Evolutionary conservation across 257 asterid species (phyloP).

Genomic region (Vinca minor): DNA sequence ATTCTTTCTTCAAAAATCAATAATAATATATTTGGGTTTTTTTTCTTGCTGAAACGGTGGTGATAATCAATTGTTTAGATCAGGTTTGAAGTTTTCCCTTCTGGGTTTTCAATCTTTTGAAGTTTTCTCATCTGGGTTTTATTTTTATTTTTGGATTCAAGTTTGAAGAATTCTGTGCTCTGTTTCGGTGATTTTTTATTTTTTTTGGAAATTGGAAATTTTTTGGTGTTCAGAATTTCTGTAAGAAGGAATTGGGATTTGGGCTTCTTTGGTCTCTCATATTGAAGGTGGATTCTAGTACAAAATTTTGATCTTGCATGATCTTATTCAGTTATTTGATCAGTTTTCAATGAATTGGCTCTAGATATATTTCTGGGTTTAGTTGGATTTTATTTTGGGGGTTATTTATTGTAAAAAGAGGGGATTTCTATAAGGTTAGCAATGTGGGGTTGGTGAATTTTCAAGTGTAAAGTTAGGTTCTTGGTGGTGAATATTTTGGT

Average conservation of each 20-base stretch:
- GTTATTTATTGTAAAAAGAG: conserved; percentile 14
- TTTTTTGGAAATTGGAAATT: conserved; percentile 22
- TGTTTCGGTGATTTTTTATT: not conserved
- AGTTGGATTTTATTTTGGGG: conserved; percentile 8
- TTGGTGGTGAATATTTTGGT: conserved; percentile 17
- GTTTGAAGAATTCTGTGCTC: conserved; percentile 7
- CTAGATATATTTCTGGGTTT: conserved; percentile 3
- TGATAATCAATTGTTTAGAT: conserved; percentile 10
- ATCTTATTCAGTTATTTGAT: conserved; percentile 19
- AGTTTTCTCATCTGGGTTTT: not conserved
- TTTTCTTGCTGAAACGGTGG: conserved; percentile 6
- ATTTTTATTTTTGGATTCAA: conserved; percentile 10
- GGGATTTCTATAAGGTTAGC: conserved; percentile 14
- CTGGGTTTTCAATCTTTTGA: too few relatives aligned
- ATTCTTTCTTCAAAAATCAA: conserved; percentile 30
- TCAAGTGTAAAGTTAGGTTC: conserved; percentile 20
- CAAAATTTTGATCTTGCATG: conserved; percentile 12
- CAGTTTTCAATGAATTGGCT: conserved; percentile 1
- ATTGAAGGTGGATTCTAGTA: conserved; percentile 16
- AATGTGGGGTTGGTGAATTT: conserved; percentile 22
- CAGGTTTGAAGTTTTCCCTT: conserved; percentile 7
- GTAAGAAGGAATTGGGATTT: conserved; percentile 13
- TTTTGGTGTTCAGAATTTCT: conserved; percentile 17
- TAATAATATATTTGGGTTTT: not conserved
- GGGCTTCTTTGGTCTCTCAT: conserved; percentile 12